Conservation (phyloP, 441 rosid genomes). For the Erodium moschatum region DNA sequence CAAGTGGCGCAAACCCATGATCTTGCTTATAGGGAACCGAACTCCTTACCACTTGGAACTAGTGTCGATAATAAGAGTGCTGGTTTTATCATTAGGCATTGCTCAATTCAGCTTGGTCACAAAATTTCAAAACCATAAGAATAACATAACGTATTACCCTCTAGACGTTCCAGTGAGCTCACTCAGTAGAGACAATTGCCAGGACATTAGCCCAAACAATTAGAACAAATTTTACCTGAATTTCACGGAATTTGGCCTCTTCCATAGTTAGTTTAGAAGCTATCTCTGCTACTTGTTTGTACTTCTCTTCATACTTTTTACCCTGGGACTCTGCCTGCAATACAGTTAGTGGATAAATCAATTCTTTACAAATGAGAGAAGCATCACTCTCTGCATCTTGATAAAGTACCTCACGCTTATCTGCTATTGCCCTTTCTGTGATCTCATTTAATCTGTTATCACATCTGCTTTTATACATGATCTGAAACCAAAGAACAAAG, state of each 20-base stretch:
- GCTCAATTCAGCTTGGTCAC: not conserved
- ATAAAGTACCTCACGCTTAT: conserved; percentile 75
- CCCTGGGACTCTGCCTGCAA: conserved; percentile 74
- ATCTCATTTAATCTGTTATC: conserved; percentile 90
- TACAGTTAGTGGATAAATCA: conserved; percentile 20
- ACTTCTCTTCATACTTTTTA: conserved; percentile 91
- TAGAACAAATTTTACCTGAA: conserved; percentile 49
- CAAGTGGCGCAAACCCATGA: no score
- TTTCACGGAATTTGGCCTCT: conserved; percentile 86
- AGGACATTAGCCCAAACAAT: not conserved
- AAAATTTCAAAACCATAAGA: not conserved
- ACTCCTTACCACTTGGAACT: no score
- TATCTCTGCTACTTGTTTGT: conserved; percentile 91
- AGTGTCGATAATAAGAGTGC: not conserved
- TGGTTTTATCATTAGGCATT: not conserved
- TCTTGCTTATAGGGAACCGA: no score
- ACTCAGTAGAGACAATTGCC: conserved; percentile 18
- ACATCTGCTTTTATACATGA: conserved; percentile 87
- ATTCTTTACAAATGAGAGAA: conserved; percentile 16
- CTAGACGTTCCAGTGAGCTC: conserved; percentile 6
- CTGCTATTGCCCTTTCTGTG: conserved; percentile 81
- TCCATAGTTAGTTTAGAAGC: conserved; percentile 89
- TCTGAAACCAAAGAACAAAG: conserved; percentile 33
- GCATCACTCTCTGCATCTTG: conserved; percentile 9
- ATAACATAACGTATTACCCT: not conserved